A percentile compares a stretch with the other conserved stretches of the same genome.
Conservation (phyloP, 1,284 basidiomycete species). For the Gomphus bonarii region DNA sequence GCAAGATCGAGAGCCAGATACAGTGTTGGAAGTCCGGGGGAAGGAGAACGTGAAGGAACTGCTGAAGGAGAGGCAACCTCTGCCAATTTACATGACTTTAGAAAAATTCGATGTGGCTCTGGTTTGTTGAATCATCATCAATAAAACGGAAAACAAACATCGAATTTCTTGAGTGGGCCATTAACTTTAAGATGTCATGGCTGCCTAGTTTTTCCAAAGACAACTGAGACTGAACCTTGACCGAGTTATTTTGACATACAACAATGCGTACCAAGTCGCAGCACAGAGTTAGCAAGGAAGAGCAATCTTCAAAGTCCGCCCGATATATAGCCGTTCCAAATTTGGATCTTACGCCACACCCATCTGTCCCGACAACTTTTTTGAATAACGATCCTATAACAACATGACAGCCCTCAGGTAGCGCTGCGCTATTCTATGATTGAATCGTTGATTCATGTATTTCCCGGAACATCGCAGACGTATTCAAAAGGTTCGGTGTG, state of each 20-base stretch:
- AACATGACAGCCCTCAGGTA: constrained; percentile 7
- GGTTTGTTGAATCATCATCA: too few relatives aligned
- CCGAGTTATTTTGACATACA: neutral
- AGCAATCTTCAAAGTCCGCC: neutral
- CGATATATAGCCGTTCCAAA: neutral
- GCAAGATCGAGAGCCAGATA: too few relatives aligned
- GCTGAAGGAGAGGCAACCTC: too few relatives aligned
- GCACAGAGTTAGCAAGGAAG: neutral
- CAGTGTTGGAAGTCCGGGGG: too few relatives aligned
- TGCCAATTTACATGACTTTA: too few relatives aligned
- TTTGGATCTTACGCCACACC: neutral
- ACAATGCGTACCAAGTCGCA: too few relatives aligned
- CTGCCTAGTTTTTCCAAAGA: too few relatives aligned
- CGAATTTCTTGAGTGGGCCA: too few relatives aligned
- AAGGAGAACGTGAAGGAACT: too few relatives aligned
- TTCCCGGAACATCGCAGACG: neutral
- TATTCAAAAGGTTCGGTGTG: constrained; percentile 6
- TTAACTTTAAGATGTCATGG: neutral
- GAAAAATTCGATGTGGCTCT: too few relatives aligned
- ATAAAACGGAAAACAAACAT: too few relatives aligned
- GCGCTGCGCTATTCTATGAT: neutral
- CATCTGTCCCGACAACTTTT: neutral
- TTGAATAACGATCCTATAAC: neutral
- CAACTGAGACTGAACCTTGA: neutral
- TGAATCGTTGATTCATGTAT: neutral